These are phyloP conservation scores for Leishmania tarentolae DNA, from an alignment of 208 protist genomes.

Conservation along the genomic window DNA sequence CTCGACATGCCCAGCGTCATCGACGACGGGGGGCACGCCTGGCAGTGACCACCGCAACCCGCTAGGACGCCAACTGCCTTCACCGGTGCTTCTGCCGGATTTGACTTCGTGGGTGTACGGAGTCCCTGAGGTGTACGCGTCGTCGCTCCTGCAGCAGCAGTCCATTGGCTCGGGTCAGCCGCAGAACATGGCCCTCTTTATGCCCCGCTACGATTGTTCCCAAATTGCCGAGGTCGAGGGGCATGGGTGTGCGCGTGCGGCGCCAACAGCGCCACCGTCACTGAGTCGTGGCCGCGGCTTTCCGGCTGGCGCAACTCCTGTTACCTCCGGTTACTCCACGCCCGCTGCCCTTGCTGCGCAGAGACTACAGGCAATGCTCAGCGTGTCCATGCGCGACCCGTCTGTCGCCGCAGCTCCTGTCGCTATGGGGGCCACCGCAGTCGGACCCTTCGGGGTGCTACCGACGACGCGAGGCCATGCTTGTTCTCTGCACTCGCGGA, in stretches of 20 bases:
- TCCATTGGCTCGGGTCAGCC: slow-evolving; percentile 10
- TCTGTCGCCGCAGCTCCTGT: slow-evolving; percentile 17
- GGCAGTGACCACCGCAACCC: background rate
- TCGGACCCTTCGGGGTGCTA: background rate
- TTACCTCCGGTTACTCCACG: slow-evolving; percentile 28
- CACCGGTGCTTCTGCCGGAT: slow-evolving; percentile 19
- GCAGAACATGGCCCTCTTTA: slow-evolving; percentile 38
- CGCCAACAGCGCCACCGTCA: background rate
- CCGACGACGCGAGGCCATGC: background rate
- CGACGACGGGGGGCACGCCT: background rate
- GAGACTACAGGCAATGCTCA: slow-evolving; percentile 63
- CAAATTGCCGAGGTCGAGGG: slow-evolving; percentile 18
- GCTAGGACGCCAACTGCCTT: slow-evolving; percentile 1
- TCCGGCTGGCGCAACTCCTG: background rate
- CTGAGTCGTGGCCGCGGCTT: slow-evolving; percentile 3
- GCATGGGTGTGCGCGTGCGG: slow-evolving; percentile 3
- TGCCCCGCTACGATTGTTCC: slow-evolving; percentile 20
- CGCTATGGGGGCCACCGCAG: background rate
- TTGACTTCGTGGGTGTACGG: slow-evolving; percentile 73
- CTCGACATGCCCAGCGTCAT: background rate
- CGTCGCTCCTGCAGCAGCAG: slow-evolving; percentile 20
- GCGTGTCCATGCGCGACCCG: slow-evolving; percentile 47
- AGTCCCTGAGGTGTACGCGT: slow-evolving; percentile 31
- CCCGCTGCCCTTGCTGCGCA: slow-evolving; percentile 61
- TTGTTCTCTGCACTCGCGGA: background rate